Base-by-base conservation (phyloP, 371 early-diverging fungal genomes). In the Capillidium heterosporum region DNA sequence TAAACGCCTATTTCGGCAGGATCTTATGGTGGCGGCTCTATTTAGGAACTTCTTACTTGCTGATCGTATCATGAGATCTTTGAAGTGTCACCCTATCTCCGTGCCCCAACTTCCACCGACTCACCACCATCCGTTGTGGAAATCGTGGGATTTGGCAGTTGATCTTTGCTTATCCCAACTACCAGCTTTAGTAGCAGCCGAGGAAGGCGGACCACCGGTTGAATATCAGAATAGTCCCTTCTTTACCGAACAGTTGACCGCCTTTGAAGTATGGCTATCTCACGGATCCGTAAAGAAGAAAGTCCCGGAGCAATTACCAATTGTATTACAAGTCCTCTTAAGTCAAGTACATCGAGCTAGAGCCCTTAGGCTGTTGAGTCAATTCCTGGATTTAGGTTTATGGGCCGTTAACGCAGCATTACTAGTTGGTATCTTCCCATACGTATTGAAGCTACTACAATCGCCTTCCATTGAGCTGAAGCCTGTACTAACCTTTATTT, bases 41-140 rank as follows among this genome's bases (percentile, higher is more conserved):
- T 95, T 89, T 66, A 73, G 98, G 63, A 97, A 97, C 70, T 97
- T 83, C 65, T 67, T 97, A 48, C 71, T 97, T 44, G 95, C 98
- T 0, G 89, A 90, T 58, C 81, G 95, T 19, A 86, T 97, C 61
- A 89, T 97, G 91, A 73, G 92, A 27, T 83, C 78, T 44, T 89
- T 91, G 67, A 76, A 84, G 61, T 91, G 92, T 63, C 85, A 82
- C 2, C 95, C 95, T 15, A 81, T 90, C 77, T 84, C 89, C 8
- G 75, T 72, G 11, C 95, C 95, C 1, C 72, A 71, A 29, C 67
- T 95, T 28, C 94, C 95, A 5, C 69, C 75, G 11, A 95, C 95
- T 8, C 86, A 91, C 60, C 81, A 91, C 60, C 93, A 95, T 61
- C 87, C 90, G n/a, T 78, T 95, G 78, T 97, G 97, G 97, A 80